Percentiles rank a stretch among this genome's conserved stretches.
These are phyloP conservation scores for Myxozyma vanderwaltii DNA, from an alignment of 805 yeast species.

Conservation along the genomic window DNA sequence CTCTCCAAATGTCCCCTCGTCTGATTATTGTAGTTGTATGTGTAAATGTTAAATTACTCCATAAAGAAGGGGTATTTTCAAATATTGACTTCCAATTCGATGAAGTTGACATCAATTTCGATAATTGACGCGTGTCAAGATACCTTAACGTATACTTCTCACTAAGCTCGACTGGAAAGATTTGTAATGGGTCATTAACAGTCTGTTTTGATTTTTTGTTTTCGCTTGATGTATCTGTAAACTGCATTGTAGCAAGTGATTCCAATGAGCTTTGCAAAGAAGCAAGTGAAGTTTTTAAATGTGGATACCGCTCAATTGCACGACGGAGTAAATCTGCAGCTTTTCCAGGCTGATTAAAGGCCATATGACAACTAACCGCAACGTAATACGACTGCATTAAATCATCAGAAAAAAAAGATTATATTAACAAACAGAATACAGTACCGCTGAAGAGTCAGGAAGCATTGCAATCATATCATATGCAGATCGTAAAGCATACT, in stretches of 20 bases:
- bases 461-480: neutral
- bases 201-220: too few species aligned
- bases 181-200: neutral
- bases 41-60: neutral
- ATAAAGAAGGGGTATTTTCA: neutral
- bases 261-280: neutral
- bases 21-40: neutral
- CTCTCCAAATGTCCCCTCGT: conserved; percentile 6
- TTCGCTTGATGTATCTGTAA: too few species aligned
- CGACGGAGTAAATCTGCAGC: neutral
- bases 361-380: neutral
- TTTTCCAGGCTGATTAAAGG: neutral
- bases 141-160: neutral
- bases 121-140: neutral
- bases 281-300: neutral
- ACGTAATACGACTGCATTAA: neutral
- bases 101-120: neutral
- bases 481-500: conserved; percentile 2
- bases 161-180: neutral
- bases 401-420: neutral
- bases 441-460: neutral
- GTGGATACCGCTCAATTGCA: neutral
- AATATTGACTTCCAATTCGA: neutral
- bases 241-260: too few species aligned
- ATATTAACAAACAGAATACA: neutral